These are phyloP conservation scores for Xylaria venustula DNA, from an alignment of 495 filamentous ascomycete species.

Conservation along the genomic window DNA sequence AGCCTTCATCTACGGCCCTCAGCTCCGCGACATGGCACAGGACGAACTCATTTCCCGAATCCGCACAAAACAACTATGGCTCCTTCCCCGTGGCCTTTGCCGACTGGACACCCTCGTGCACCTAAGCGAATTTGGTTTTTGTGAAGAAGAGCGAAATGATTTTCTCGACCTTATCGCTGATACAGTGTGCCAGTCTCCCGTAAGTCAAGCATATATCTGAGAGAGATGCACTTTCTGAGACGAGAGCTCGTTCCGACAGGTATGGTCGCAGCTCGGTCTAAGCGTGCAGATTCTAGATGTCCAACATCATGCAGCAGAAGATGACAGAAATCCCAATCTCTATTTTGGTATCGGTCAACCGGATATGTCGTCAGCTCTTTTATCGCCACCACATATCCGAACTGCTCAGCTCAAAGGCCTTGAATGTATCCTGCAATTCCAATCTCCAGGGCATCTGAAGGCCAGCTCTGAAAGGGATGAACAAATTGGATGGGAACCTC, in stretches of 20 bases:
- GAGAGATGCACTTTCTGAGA: not conserved
- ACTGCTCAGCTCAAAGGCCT: conserved; percentile 34
- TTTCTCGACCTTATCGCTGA: conserved; percentile 26
- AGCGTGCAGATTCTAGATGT: conserved; percentile 21
- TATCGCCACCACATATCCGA: conserved; percentile 29
- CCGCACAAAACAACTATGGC: conserved; percentile 26
- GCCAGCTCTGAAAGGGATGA: not conserved
- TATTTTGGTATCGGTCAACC: conserved; percentile 30
- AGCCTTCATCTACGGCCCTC: conserved; percentile 19
- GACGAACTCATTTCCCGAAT: conserved; percentile 19
- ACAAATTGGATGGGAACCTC: not conserved
- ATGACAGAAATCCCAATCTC: conserved; percentile 24
- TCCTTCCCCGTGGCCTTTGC: conserved; percentile 26
- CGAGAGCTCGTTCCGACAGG: conserved; percentile 16
- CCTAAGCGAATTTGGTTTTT: conserved; percentile 1
- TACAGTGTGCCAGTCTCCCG: conserved; percentile 21
- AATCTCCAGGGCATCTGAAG: not conserved
- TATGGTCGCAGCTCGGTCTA: conserved; percentile 25
- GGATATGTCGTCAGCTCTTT: conserved; percentile 27
- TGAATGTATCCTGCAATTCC: conserved; percentile 25
- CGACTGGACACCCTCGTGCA: conserved; percentile 25
- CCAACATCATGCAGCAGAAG: conserved; percentile 19
- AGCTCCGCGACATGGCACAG: conserved; percentile 3
- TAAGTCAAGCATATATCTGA: conserved; percentile 9
- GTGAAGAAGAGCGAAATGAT: not conserved